phyloP scores from a whole-genome alignment of 768 basidiomycete species.

The Xerocomellus intermedius region DNA sequence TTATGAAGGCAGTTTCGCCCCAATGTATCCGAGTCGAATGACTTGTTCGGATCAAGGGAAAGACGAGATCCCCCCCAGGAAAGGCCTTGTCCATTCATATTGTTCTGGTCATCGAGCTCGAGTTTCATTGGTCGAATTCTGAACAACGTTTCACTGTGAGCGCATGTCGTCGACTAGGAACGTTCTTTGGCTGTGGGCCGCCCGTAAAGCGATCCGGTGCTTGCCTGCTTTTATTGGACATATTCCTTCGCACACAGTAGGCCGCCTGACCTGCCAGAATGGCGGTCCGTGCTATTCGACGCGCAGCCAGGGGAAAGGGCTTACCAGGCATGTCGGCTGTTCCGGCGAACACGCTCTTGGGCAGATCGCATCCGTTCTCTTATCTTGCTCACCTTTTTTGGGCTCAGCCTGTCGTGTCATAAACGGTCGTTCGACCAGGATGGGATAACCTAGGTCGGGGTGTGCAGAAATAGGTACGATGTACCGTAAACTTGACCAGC shows the following conservation, averaged over 20 bases:
- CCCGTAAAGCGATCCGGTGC: background rate
- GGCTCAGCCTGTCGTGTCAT: background rate
- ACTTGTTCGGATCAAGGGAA: no score
- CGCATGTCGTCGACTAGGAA: background rate
- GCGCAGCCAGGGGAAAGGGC: background rate
- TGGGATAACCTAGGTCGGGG: background rate
- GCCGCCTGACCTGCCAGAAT: slow-evolving; percentile 1
- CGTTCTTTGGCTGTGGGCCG: background rate
- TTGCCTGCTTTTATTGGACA: background rate
- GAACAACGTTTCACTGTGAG: no score
- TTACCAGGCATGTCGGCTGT: slow-evolving; percentile 4
- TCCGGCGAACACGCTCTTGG: background rate
- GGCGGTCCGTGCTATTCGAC: background rate
- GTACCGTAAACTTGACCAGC: background rate
- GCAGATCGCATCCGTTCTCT: background rate
- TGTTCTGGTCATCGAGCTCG: no score
- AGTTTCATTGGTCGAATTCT: no score
- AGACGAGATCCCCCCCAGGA: no score
- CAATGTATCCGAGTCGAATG: no score
- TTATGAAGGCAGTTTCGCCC: slow-evolving; percentile 6
- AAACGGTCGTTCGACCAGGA: slow-evolving; percentile 1
- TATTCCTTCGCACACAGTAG: slow-evolving; percentile 10
- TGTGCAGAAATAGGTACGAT: no score
- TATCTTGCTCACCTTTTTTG: background rate
- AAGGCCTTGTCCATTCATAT: no score